Percentiles rank a stretch among this genome's conserved stretches.
These are phyloP conservation scores for Neoconidiobolus thromboides DNA, from an alignment of 371 early-diverging fungal species.

Conservation along the genomic window DNA sequence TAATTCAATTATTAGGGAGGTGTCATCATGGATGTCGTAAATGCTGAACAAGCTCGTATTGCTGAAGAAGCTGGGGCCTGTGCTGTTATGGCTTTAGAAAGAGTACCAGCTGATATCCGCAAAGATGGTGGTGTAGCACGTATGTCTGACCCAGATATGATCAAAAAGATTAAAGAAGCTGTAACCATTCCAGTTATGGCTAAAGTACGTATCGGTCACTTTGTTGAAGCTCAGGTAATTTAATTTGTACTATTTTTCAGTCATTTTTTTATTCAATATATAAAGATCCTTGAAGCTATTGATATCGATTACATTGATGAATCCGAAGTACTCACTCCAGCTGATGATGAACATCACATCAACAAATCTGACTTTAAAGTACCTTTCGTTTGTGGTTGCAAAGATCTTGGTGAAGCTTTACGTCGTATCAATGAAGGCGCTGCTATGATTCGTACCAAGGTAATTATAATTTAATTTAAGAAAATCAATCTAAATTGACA, in stretches of 20 bases:
- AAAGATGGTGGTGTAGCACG: conserved; percentile 93
- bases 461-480: neutral
- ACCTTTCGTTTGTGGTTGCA: conserved; percentile 90
- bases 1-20: conserved; percentile 43
- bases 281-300: conserved; percentile 75
- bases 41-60: conserved; percentile 91
- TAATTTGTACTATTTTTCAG: neutral
- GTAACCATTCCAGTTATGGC: conserved; percentile 98
- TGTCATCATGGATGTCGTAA: conserved; percentile 96
- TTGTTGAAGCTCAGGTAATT: conserved; percentile 75
- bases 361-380: conserved; percentile 80
- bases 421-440: conserved; percentile 93
- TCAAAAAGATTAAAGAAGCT: conserved; percentile 82
- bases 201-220: conserved; percentile 95
- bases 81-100: conserved; percentile 96
- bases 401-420: conserved; percentile 92
- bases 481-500: neutral
- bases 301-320: conserved; percentile 94
- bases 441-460: conserved; percentile 90
- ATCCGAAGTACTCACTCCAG: conserved; percentile 88
- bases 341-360: conserved; percentile 85
- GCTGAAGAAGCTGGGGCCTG: conserved; percentile 96
- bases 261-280: neutral
- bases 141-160: conserved; percentile 96
- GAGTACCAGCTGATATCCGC: conserved; percentile 96